Conservation (phyloP, 208 protist species). For the Acanthamoeba healyi region DNA sequence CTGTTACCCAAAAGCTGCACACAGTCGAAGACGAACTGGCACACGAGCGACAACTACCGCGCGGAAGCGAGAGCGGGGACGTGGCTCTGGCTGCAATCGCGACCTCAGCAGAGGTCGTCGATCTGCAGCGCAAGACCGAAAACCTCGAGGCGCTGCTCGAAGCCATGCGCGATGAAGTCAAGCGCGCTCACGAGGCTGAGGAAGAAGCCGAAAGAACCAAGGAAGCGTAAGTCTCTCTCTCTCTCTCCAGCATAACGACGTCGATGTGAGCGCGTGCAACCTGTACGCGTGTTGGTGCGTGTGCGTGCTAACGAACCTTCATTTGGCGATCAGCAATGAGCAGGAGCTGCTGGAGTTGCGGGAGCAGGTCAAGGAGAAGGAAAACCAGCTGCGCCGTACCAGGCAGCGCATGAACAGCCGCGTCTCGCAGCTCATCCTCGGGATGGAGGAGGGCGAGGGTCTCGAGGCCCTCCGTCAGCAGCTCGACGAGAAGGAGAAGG, state of each 20-base stretch:
- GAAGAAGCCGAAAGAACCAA: not conserved
- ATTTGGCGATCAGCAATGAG: not conserved
- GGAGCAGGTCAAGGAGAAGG: slow-evolving; percentile 13
- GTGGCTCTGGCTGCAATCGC: not conserved
- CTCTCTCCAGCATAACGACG: no score
- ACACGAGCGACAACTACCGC: not conserved
- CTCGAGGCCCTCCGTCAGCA: slow-evolving; percentile 13
- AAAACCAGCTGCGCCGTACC: not conserved
- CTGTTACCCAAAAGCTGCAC: not conserved
- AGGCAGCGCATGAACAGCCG: slow-evolving; percentile 17
- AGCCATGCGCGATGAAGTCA: slow-evolving; percentile 28
- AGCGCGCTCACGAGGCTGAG: not conserved
- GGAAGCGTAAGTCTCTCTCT: not conserved
- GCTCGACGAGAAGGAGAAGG: slow-evolving; percentile 54
- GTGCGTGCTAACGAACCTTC: no score
- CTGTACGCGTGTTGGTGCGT: no score
- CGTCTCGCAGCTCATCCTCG: slow-evolving; percentile 32
- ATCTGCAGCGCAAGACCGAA: not conserved
- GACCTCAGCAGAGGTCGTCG: not conserved
- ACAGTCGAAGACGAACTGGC: not conserved
- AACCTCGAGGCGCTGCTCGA: slow-evolving; percentile 12
- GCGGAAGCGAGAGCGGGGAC: not conserved
- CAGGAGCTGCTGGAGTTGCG: not conserved
- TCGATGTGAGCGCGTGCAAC: not conserved
- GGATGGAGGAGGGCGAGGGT: slow-evolving; percentile 26